These are phyloP conservation scores for Thalassiosira ordinaria DNA, from an alignment of 352 stramenopile genomes.

Conservation along the genomic window DNA sequence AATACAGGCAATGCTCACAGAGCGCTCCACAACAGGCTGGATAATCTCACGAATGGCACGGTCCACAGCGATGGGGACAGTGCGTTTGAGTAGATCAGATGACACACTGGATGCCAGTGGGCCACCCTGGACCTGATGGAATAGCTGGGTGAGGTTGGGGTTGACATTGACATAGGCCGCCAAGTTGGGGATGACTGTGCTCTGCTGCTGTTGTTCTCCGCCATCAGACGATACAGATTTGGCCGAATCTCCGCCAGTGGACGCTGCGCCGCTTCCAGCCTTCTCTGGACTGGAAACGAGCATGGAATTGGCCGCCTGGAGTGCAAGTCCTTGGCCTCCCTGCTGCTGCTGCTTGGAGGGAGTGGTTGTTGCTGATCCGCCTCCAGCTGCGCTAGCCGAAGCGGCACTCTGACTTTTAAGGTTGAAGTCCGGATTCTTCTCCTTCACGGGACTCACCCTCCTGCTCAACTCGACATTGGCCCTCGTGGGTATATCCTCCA, in stretches of 20 bases:
- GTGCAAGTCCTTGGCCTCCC: conserved; percentile 47
- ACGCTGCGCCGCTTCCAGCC: conserved; percentile 16
- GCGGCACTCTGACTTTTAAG: conserved; percentile 88
- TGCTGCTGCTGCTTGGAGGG: conserved; percentile 37
- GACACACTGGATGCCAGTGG: conserved; percentile 68
- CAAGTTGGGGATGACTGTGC: conserved; percentile 98
- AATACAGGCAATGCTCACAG: conserved; percentile 98
- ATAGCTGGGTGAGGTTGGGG: conserved; percentile 92
- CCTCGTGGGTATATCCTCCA: conserved; percentile 94
- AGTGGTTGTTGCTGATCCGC: background rate
- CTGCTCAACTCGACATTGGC: conserved; percentile 87
- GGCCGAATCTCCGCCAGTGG: conserved; percentile 46
- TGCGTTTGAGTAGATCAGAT: conserved; percentile 86
- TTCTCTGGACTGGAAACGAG: conserved; percentile 47
- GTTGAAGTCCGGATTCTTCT: conserved; percentile 99
- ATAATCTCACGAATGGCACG: conserved; percentile 99
- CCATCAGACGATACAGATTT: conserved; percentile 47
- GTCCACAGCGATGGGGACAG: conserved; percentile 97
- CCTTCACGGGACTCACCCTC: conserved; percentile 90
- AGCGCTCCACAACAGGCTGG: conserved; percentile 97
- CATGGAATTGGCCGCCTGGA: conserved; percentile 51
- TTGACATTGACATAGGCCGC: conserved; percentile 98
- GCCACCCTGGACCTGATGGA: conserved; percentile 83
- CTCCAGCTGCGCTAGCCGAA: conserved; percentile 13
- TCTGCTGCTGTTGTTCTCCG: conserved; percentile 78